Evolutionary conservation across 2,329 filamentous ascomycete species (phyloP), one percentile per base, ranked within the genome.

Genomic region (Paracamarosporium sp.): DNA sequence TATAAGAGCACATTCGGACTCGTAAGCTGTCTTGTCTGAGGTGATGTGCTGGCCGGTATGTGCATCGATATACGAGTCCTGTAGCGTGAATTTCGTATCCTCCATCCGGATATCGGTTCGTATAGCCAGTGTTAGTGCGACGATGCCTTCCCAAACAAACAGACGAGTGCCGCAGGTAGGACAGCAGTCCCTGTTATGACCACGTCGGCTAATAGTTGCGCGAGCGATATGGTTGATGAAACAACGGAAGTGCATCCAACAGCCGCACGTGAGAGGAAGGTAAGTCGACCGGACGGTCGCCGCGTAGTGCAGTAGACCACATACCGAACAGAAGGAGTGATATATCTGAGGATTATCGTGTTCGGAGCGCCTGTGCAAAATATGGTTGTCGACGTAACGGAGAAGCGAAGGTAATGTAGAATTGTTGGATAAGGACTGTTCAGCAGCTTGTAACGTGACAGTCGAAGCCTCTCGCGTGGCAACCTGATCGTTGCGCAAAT

Each of bases 201-300:
- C 25, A 13, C 25, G n/a, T 1, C 5, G 12, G 43, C 30, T 27
- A 4, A 28, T 7, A 7, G 17, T 36, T 15, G 22, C 25, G 20
- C 47, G 43, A 0, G 45, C 55, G 5, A 60, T 41, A 13, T 48
- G 51, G 47, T 31, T 44, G 20, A 69, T 64, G 9, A 71, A 51
- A 50, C 68, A 71, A 24, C 60, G 59, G 27, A 68, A 71, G 61
- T 71, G 68, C 1, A 68, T 50, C 68, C 65, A 71, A 58, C 69
- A 65, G 11, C 59, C 56, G 53, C 68, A 71, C 1, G 52, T 55
- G 22, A 69, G 60, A 0, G 66, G 62, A 0, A 71, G 57, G 52
- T 63, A 70, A 0, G 61, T 66, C 1, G 62, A 57, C 3, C 12
- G 20, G 17, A 50, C 17, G 4, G 33, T 36, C 22, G 33, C 27